A percentile compares a stretch with the other conserved stretches of the same genome.
These are phyloP conservation scores for Aspergillus persii DNA, from an alignment of 2,329 filamentous ascomycete genomes.

Conservation along the genomic window DNA sequence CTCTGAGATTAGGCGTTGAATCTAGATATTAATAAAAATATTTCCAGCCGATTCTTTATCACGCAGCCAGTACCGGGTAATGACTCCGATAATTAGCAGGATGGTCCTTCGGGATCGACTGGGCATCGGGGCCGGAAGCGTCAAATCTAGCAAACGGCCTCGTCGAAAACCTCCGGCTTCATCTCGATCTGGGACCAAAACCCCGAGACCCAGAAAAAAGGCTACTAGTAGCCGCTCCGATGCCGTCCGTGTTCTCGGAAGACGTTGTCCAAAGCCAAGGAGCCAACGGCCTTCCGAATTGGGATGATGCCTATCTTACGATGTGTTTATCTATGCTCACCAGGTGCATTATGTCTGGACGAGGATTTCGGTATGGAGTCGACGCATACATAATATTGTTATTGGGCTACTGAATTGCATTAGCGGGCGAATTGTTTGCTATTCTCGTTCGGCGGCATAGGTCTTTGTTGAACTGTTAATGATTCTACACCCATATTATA, in stretches of 20 bases:
- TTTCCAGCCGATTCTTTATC: slow-evolving; percentile 37
- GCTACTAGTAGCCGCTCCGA: slow-evolving; percentile 20
- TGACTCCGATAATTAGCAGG: slow-evolving; percentile 24
- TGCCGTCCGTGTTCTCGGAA: slow-evolving; percentile 25
- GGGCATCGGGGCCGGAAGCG: slow-evolving; percentile 26
- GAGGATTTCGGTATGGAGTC: slow-evolving; percentile 10
- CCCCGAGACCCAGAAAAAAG: slow-evolving; percentile 23
- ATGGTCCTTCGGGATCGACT: slow-evolving; percentile 15
- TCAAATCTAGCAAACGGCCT: slow-evolving; percentile 22
- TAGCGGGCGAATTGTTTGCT: slow-evolving; percentile 14
- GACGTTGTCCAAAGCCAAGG: slow-evolving; percentile 21
- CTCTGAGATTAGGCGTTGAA: slow-evolving; percentile 27
- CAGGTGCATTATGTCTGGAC: slow-evolving; percentile 2
- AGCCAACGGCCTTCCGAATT: slow-evolving; percentile 28
- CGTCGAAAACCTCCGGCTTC: slow-evolving; percentile 27
- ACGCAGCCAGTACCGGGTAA: slow-evolving; percentile 20
- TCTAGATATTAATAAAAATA: slow-evolving; percentile 24
- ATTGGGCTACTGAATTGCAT: slow-evolving; percentile 14
- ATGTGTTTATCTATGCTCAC: neutral
- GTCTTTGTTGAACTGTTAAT: neutral
- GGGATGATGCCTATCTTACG: slow-evolving; percentile 41
- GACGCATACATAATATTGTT: neutral
- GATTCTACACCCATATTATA: neutral
- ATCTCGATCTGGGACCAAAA: slow-evolving; percentile 24
- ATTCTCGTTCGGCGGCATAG: neutral